These are phyloP conservation scores for Actinomortierella ambigua DNA, from an alignment of 371 early-diverging fungal species.

Conservation along the genomic window DNA sequence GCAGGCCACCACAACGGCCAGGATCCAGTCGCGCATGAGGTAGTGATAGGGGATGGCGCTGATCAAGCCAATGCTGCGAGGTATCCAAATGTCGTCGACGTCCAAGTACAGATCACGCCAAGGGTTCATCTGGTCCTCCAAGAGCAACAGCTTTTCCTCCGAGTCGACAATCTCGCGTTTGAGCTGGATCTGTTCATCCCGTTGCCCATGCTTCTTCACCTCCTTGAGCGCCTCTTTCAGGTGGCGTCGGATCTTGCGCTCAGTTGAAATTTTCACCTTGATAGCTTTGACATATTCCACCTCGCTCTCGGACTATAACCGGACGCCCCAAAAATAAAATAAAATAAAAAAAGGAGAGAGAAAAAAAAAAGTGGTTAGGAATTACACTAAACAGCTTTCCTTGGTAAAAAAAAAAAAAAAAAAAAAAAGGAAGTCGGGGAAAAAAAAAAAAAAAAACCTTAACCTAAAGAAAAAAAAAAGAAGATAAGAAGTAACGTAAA, in stretches of 20 bases:
- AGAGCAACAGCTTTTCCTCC: slow-evolving; percentile 73
- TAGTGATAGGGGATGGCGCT: slow-evolving; percentile 79
- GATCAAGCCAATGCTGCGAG: slow-evolving; percentile 73
- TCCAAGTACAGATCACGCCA: slow-evolving; percentile 62
- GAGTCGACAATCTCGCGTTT: slow-evolving; percentile 53
- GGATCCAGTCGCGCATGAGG: slow-evolving; percentile 78
- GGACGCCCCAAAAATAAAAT: background rate
- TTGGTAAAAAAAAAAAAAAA: too few relatives aligned
- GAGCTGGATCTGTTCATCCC: slow-evolving; percentile 46
- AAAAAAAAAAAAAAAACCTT: background rate
- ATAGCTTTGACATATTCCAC: slow-evolving; percentile 61
- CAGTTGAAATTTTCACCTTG: slow-evolving; percentile 48
- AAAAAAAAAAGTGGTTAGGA: background rate
- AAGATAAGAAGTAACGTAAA: background rate
- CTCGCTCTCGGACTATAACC: slow-evolving; percentile 50
- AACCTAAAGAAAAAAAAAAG: background rate
- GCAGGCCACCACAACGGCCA: slow-evolving; percentile 63
- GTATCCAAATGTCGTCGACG: slow-evolving; percentile 69
- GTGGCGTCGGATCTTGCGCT: slow-evolving; percentile 30
- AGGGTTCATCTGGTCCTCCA: slow-evolving; percentile 68
- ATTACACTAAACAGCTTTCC: too few relatives aligned
- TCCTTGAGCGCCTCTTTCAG: slow-evolving; percentile 29
- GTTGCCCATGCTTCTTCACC: slow-evolving; percentile 28
- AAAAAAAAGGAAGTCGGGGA: too few relatives aligned
- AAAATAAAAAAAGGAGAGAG: background rate